Base-by-base conservation (phyloP, 2,329 filamentous ascomycete species). In the Xylariaceae sp. region DNA sequence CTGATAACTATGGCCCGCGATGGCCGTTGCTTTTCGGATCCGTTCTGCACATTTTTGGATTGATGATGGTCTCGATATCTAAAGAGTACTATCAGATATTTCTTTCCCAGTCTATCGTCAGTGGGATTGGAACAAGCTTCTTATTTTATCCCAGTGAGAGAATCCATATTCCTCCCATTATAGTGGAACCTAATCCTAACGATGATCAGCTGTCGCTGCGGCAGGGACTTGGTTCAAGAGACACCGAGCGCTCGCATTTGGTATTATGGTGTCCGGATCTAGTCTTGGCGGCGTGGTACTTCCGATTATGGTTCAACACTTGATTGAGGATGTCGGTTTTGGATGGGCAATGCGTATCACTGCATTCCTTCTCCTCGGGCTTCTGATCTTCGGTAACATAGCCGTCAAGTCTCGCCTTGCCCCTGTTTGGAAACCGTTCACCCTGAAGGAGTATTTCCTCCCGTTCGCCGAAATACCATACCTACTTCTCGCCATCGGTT, bases 281-380 rank as follows among this genome's bases (percentile, higher is more conserved):
- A 79, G 77, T 3, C 59, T 82, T 4, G 81, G 80, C 1, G 81
- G 80, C 18, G 81, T 88, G 16, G 78, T 87, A 37, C 80, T 86
- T 46, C 85, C 85, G 0, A 85, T 87, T 64, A 84, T 88, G 79
- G 77, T 86, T 12, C 71, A 77, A 1, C 77, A 78, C 32, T 70
- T 88, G 20, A 80, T 87, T 44, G 74, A 74, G 0, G 32, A 75
- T 46, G 73, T 85, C 49, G 81, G 83, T 32, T 82, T 84, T 64
- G 68, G 74, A 40, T 87, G 83, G 85, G 72, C 81, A 0, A 83
- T 87, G 75, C 77, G 83, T 7, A 79, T 79, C 46, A 75, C 74
- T 20, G 77, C 80, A 0, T 86, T 88, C 61, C 63, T 86, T 32
- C 80, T 87, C 45, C 72, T 88, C 2, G 77, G 70, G 5, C 73